Percentiles rank a stretch among this genome's conserved stretches.
These are phyloP conservation scores for Pholiota conissans DNA, from an alignment of 768 basidiomycete species.

Conservation along the genomic window DNA sequence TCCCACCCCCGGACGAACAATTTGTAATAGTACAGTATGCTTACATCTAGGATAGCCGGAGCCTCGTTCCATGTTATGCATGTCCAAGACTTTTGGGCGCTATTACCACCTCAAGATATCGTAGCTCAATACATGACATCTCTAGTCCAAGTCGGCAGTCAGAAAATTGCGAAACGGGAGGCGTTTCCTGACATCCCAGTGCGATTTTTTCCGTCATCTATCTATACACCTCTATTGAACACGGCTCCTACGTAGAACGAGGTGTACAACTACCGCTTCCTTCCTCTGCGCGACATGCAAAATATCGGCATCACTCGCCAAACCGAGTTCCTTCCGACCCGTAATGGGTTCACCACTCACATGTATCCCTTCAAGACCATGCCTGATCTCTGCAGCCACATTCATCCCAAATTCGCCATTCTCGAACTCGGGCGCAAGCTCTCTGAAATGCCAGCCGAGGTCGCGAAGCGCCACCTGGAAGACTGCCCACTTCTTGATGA, in stretches of 20 bases:
- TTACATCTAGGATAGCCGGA: background rate
- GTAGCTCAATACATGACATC: background rate
- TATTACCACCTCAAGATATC: background rate
- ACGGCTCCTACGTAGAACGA: background rate
- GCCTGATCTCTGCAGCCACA: background rate
- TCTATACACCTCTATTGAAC: background rate
- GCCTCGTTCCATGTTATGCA: background rate
- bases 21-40: no score
- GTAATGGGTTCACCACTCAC: background rate
- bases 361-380: background rate
- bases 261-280: background rate
- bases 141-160: background rate
- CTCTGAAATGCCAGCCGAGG: background rate
- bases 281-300: background rate
- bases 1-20: no score
- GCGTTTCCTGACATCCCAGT: background rate
- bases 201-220: background rate
- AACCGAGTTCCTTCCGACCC: background rate
- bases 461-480: background rate
- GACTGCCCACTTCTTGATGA: background rate
- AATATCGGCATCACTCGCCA: background rate
- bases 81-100: background rate
- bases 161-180: background rate
- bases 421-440: background rate
- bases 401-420: background rate